Evolutionary conservation across 2,329 filamentous ascomycete genomes (phyloP).

Genomic region (Alternaria infectoria): DNA sequence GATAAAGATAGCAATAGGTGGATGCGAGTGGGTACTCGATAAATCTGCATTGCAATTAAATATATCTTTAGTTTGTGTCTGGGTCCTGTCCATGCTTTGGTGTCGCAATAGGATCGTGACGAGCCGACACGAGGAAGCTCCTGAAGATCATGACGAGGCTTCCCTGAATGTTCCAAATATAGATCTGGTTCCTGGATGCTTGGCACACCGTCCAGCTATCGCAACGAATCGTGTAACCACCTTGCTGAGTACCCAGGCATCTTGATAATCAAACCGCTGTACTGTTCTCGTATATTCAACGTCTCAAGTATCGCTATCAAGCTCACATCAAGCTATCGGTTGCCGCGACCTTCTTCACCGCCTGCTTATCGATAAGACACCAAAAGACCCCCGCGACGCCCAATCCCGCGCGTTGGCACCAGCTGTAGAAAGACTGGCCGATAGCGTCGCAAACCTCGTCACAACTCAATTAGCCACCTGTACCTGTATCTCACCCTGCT

Average conservation of each 20-base stretch:
- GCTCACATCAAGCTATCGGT: not conserved
- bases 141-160: slow-evolving; percentile 4
- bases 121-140: not conserved
- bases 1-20: not conserved
- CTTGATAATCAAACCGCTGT: not conserved
- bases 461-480: not conserved
- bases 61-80: not conserved
- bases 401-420: not conserved
- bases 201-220: not conserved
- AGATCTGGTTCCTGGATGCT: slow-evolving; percentile 13
- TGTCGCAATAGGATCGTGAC: not conserved
- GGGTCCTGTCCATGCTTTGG: not conserved
- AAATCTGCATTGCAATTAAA: not conserved
- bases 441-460: not conserved
- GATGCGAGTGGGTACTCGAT: not conserved
- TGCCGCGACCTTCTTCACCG: slow-evolving; percentile 15
- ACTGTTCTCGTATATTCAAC: not conserved
- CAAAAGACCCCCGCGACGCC: slow-evolving; percentile 7
- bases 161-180: slow-evolving; percentile 10
- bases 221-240: not conserved
- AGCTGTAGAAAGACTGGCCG: not conserved
- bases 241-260: not conserved
- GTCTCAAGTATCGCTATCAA: not conserved
- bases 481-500: not conserved
- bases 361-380: slow-evolving; percentile 32